phyloP scores from a whole-genome alignment of 106 monocot species.

The Platanthera guangdongensis region DNA sequence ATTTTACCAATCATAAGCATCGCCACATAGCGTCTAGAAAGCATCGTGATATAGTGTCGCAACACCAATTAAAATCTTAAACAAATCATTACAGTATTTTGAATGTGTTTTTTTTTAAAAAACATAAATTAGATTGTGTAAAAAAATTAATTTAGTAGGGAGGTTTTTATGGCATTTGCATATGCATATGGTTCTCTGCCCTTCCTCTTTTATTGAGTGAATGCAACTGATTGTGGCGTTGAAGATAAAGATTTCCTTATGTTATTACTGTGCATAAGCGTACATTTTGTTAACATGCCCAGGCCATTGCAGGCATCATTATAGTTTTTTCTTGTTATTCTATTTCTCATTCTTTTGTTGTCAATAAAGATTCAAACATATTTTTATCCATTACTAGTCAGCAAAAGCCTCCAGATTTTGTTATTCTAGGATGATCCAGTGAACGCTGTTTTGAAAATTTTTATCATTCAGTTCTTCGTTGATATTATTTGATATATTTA shows the following conservation, averaged over 20 bases:
- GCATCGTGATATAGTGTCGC: too few species aligned
- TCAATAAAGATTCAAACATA: constrained; percentile 6
- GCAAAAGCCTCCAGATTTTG: constrained; percentile 7
- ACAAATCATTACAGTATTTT: too few species aligned
- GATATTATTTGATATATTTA: neutral
- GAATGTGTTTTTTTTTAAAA: too few species aligned
- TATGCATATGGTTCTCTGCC: neutral
- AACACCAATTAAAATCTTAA: too few species aligned
- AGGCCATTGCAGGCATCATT: neutral
- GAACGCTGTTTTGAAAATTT: constrained; percentile 10
- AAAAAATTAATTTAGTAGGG: too few species aligned
- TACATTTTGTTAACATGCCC: neutral
- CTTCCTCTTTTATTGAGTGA: neutral
- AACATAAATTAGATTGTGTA: too few species aligned
- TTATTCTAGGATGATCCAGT: constrained; percentile 10
- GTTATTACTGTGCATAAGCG: neutral
- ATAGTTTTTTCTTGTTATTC: neutral
- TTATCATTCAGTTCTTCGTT: neutral
- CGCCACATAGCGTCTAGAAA: too few species aligned
- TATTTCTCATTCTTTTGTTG: neutral
- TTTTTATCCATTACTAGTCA: constrained; percentile 5
- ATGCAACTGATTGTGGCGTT: too few species aligned
- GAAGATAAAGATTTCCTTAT: neutral
- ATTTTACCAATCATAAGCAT: too few species aligned
- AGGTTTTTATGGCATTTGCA: neutral